Base-by-base conservation (phyloP, 2,329 filamentous ascomycete species). In the Hymenoscyphus scutula region DNA sequence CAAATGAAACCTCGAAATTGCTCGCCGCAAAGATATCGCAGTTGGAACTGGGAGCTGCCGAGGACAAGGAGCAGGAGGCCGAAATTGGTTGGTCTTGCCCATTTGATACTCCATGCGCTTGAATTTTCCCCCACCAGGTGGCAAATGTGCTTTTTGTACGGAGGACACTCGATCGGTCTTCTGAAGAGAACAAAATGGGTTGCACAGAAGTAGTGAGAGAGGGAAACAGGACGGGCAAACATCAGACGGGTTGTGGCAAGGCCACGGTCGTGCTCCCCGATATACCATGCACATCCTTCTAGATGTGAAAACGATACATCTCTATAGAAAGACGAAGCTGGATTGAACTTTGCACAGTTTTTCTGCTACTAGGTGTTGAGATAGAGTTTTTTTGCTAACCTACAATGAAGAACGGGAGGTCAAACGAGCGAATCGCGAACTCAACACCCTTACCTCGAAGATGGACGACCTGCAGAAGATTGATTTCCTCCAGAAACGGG, bases 21-120 rank as follows among this genome's bases (percentile, higher is more conserved):
- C 85, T 99, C 58, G 89, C 93, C 66, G 92, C 93, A 65, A 92
- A 96, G 74, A 97, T 99, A 74, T 94, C 92, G 25, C 95, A 98
- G 79, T 81, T 99, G 63, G 95, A 99, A 77, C 90, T 92, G 66
- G 93, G 97, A 81, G 91, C 90, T 57, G 92, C 92, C 11, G 91
- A 92, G 64, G 93, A 97, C 75, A 97, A 96, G 77, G 94, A 96
- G 77, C 92, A 97, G 77, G 93, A 97, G 78, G 86, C 90, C 65
- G 95, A 98, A 81, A 97, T 99, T 75, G 92, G 92, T 96, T 80
- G 74, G 87, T 84, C 48, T 58, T 63, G 59, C 64, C 68, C 65
- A 48, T 70, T 57, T 62, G 48, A 65, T 63, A 37, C 58, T 53
- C 7, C 34, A 41, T 62, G 54, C 54, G 32, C 55, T 58, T 56